Base-by-base conservation (phyloP, 2,329 filamentous ascomycete species). In the Cladophialophora exuberans region DNA sequence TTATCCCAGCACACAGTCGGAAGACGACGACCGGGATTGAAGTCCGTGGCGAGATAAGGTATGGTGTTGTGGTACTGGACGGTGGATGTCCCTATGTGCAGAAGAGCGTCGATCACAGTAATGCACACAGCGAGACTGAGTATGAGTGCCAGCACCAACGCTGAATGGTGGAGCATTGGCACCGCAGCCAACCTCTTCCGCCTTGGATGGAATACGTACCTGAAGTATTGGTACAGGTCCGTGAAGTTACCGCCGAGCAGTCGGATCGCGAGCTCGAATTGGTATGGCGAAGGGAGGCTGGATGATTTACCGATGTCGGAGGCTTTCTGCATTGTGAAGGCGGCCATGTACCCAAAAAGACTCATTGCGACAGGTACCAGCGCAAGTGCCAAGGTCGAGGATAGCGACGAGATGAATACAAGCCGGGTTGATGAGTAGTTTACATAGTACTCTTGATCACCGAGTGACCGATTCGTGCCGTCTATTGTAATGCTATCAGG, bases 371-470 rank as follows among this genome's bases (percentile, higher is more conserved):
- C 36, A 41, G 36, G 36, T n/a, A 41, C 36, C 2, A 41, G 36
- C 13, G 36, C 36, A 41, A 41, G 36, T 17, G 15, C 36, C 15
- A 41, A 41, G 2, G 36, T 41, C 2, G 36, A 41, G 36, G 36
- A 41, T n/a, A 41, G 36, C 1, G 6, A 41, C 36, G 36, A 41
- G 36, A 41, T 41, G 36, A 41, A 41, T 41, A 20, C 36, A 6
- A 41, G 36, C n/a, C n/a, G 36, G 36, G 36, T 41, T 41, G 36
- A n/a, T 20, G 36, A 41, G 36, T 41, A 41, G 36, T 41, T 41
- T 18, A 41, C 36, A 41, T 41, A 41, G 36, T 41, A 41, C n/a
- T 41, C 36, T 17, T 41, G 36, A 18, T 41, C 15, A 20, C 36
- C 11, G 36, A 41, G 13, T 20, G 36, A 4, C 22, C 36, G 36